phyloP scores from a whole-genome alignment of 2,329 filamentous ascomycete genomes.

The Monilinia laxa region DNA sequence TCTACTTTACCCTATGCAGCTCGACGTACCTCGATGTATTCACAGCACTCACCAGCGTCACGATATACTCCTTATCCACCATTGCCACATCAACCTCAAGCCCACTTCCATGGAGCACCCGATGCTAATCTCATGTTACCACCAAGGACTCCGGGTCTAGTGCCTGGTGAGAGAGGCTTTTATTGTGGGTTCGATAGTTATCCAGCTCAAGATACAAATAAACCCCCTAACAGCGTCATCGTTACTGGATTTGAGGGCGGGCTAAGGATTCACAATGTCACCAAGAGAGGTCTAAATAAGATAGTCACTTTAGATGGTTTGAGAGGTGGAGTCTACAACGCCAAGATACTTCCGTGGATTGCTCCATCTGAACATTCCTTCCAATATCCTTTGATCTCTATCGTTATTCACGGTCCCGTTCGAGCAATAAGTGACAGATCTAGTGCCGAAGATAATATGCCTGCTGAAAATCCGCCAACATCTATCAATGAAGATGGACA shows the following conservation, averaged over 20 bases:
- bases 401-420: conserved; percentile 77
- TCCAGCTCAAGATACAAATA: conserved; percentile 39
- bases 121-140: conserved; percentile 64
- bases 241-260: conserved; percentile 79
- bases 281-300: conserved; percentile 68
- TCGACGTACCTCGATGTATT: conserved; percentile 54
- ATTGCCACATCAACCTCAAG: conserved; percentile 70
- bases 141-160: conserved; percentile 53
- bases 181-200: conserved; percentile 81
- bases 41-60: conserved; percentile 44
- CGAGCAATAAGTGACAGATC: conserved; percentile 41
- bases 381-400: conserved; percentile 71
- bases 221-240: conserved; percentile 59
- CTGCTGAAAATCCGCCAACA: conserved; percentile 30
- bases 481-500: conserved; percentile 30
- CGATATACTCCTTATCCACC: conserved; percentile 58
- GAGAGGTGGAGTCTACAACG: conserved; percentile 74
- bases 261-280: conserved; percentile 71
- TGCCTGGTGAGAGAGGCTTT: conserved; percentile 67
- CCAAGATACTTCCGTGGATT: conserved; percentile 77
- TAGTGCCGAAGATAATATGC: conserved; percentile 29
- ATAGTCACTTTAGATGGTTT: conserved; percentile 73
- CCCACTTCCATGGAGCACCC: conserved; percentile 74
- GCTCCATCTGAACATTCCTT: conserved; percentile 53
- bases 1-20: conserved; percentile 45